Evolutionary conservation across 768 basidiomycete genomes (phyloP), one percentile per base, ranked within the genome.

Genomic region (Kwoniella heveanensis): DNA sequence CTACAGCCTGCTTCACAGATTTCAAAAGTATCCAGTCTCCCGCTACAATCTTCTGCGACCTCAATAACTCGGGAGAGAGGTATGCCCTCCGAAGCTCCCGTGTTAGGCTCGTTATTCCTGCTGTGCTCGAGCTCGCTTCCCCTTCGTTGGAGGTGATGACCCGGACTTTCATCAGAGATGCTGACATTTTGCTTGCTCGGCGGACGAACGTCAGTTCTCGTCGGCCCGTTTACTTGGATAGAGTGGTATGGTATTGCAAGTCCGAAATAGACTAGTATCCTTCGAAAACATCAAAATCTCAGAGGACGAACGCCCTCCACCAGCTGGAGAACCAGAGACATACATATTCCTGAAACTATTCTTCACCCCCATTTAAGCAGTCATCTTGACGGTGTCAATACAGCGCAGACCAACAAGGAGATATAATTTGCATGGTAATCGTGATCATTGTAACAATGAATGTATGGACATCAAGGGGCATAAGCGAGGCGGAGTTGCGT

Each of bases 11-110:
- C 13, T 32, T 50, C 6, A 54, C 39, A 6, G 53, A 47, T 32
- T 60, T 56, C 13, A 80, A 57, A 12, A 61, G 24, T 17, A 76
- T 73, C 72, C 78, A 79, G 36, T 77, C 76, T 19, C 79, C 79
- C 1, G 78, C 79, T 19, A 66, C 53, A 32, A 79, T 60, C 57
- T 69, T 72, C 32, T 69, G 54, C 17, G 70, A 61, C 22, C 73
- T 29, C 15, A 80, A 60, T 1, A 61, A 50, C 13, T 77, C 74
- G 4, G 75, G 75, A 12, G 72, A 69, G 36, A 76, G 39, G 37
- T 68, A 69, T 4, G 69, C 71, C 57, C 73, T 57, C 27, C 69
- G 29, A 17, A 37, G 37, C 12, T 58, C 49, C 15, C 69, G 48
- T 12, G 25, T 6, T 5, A 22, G 6, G 10, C 10, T 24, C 22